These are phyloP conservation scores for Ogataea pignaliae DNA, from an alignment of 805 yeast species.

Conservation along the genomic window DNA sequence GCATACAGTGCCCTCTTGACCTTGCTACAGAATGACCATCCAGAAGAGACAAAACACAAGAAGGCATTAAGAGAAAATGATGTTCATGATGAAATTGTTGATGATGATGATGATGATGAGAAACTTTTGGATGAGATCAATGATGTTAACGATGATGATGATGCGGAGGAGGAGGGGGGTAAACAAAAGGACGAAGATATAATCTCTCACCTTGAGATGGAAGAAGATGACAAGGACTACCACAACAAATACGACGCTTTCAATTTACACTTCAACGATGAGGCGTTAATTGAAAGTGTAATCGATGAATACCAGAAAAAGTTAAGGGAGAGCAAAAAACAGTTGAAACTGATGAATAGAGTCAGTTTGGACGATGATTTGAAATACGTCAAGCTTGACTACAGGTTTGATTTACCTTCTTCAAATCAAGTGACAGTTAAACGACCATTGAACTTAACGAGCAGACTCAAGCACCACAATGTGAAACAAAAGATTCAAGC, in stretches of 20 bases:
- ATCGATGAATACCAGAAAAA: conserved; percentile 20
- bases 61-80: conserved; percentile 9
- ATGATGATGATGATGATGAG: conserved; percentile 8
- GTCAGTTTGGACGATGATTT: conserved; percentile 15
- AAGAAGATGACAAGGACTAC: conserved; percentile 31
- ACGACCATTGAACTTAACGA: conserved; percentile 6
- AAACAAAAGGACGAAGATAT: too few species aligned
- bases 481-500: conserved; percentile 46
- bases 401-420: conserved; percentile 17
- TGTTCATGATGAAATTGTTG: conserved; percentile 15
- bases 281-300: conserved; percentile 34
- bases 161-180: conserved; percentile 12
- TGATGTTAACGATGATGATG: conserved; percentile 17
- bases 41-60: conserved; percentile 9
- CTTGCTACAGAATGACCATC: conserved; percentile 20
- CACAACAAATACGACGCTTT: conserved; percentile 56
- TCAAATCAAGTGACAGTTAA: conserved; percentile 1
- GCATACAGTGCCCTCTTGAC: conserved; percentile 28
- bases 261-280: conserved; percentile 64
- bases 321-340: conserved; percentile 14
- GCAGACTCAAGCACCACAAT: conserved; percentile 30
- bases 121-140: conserved; percentile 1
- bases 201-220: conserved; percentile 35
- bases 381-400: conserved; percentile 30
- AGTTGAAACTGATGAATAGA: conserved; percentile 12